phyloP scores from a whole-genome alignment of 495 filamentous ascomycete genomes.

The Daldinia grandis region DNA sequence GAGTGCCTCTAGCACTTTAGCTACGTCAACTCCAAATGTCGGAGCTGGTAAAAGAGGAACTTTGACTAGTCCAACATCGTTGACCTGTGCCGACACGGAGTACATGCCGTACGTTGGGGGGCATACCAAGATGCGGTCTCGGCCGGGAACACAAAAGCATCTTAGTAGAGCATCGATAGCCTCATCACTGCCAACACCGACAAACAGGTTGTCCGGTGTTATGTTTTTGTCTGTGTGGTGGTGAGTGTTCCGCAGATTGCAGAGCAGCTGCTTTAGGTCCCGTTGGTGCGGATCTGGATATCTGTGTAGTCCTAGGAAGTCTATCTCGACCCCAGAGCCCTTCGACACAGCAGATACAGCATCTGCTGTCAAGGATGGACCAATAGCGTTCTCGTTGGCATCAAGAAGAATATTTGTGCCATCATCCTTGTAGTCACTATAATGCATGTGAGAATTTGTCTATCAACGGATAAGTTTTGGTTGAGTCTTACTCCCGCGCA shows the following conservation, averaged over 20 bases:
- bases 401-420: conserved; percentile 96
- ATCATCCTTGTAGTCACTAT: conserved; percentile 98
- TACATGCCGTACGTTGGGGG: conserved; percentile 99
- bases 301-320: conserved; percentile 83
- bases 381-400: conserved; percentile 97
- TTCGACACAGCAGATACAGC: conserved; percentile 36
- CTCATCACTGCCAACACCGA: conserved; percentile 95
- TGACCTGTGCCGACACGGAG: conserved; percentile 88
- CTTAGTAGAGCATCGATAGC: conserved; percentile 92
- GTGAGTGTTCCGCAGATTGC: conserved; percentile 86
- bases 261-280: conserved; percentile 85
- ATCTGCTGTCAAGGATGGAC: conserved; percentile 65
- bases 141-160: conserved; percentile 87
- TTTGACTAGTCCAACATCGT: conserved; percentile 86
- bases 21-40: conserved; percentile 74
- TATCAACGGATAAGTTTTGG: conserved; percentile 2
- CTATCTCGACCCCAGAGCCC: conserved; percentile 56
- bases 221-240: conserved; percentile 77
- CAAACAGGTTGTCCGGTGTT: conserved; percentile 84
- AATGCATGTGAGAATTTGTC: conserved; percentile 36
- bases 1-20: conserved; percentile 71
- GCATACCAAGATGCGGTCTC: conserved; percentile 90
- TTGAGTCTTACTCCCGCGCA: conserved; percentile 74
- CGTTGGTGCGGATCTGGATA: conserved; percentile 97
- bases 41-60: conserved; percentile 72